Evolutionary conservation across 2,329 filamentous ascomycete genomes (phyloP).

Genomic region (Microcyclosporella mali): DNA sequence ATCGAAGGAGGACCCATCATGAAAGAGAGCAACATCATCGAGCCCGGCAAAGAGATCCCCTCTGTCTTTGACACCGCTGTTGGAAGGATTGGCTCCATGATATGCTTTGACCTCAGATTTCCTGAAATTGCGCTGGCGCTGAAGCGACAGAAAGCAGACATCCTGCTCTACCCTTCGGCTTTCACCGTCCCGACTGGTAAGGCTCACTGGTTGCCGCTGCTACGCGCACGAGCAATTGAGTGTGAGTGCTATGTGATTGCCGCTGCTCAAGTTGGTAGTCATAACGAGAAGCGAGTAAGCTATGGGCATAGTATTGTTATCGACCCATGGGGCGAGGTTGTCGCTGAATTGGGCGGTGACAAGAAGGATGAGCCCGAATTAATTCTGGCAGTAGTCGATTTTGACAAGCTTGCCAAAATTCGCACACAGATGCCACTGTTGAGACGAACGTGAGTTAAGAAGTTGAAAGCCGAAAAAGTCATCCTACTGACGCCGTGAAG

Average conservation of each 20-base stretch:
- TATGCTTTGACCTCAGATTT: slow-evolving; percentile 89
- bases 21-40: slow-evolving; percentile 61
- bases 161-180: slow-evolving; percentile 81
- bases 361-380: slow-evolving; percentile 37
- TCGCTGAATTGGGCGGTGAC: slow-evolving; percentile 56
- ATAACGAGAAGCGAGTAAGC: slow-evolving; percentile 69
- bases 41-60: slow-evolving; percentile 58
- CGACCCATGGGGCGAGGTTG: slow-evolving; percentile 76
- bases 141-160: slow-evolving; percentile 60
- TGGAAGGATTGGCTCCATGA: slow-evolving; percentile 70
- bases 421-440: slow-evolving; percentile 33
- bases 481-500: slow-evolving; percentile 10
- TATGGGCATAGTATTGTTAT: slow-evolving; percentile 84
- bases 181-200: slow-evolving; percentile 81
- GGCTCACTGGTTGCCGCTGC: slow-evolving; percentile 77
- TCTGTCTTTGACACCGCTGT: slow-evolving; percentile 66
- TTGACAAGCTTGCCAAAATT: slow-evolving; percentile 33
- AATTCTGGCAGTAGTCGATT: slow-evolving; percentile 35
- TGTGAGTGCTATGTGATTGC: slow-evolving; percentile 83
- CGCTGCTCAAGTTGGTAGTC: slow-evolving; percentile 70
- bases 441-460: slow-evolving; percentile 30
- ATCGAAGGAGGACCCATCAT: slow-evolving; percentile 53
- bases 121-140: slow-evolving; percentile 67
- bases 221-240: slow-evolving; percentile 79
- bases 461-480: background rate